Evolutionary conservation across 2,329 filamentous ascomycete genomes (phyloP).

Genomic region (Penicillium olsonii): DNA sequence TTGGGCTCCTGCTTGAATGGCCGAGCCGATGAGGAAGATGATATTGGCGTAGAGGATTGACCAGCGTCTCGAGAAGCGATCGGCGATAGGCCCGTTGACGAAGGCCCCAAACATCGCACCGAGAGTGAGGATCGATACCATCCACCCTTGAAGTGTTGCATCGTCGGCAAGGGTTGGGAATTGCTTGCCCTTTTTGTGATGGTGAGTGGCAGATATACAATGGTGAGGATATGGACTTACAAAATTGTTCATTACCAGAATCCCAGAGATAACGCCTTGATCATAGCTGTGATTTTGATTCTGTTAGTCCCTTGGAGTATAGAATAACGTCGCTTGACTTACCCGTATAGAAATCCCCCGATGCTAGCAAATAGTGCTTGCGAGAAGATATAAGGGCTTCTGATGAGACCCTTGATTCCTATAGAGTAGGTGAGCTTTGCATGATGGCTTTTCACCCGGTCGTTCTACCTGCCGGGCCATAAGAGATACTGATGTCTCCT

Average conservation of each 20-base stretch:
- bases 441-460: background rate
- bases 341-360: background rate
- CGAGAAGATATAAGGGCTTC: background rate
- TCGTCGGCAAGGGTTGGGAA: background rate
- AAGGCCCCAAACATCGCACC: constrained; percentile 34
- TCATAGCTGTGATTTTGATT: background rate
- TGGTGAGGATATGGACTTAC: background rate
- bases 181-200: background rate
- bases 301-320: no score
- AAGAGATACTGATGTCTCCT: background rate
- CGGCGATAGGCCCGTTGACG: constrained; percentile 32
- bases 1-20: constrained; percentile 30
- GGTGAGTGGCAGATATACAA: background rate
- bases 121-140: constrained; percentile 29
- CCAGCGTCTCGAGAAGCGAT: constrained; percentile 29
- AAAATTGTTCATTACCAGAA: background rate
- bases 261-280: background rate
- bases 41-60: constrained; percentile 26
- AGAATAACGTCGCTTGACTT: no score
- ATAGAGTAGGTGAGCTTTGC: background rate
- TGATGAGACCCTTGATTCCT: background rate
- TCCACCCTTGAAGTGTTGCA: background rate
- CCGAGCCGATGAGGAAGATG: constrained; percentile 32
- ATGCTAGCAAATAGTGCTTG: background rate
- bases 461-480: background rate